Base-by-base conservation (phyloP, 2,329 filamentous ascomycete species). In the Geosmithia flava region DNA sequence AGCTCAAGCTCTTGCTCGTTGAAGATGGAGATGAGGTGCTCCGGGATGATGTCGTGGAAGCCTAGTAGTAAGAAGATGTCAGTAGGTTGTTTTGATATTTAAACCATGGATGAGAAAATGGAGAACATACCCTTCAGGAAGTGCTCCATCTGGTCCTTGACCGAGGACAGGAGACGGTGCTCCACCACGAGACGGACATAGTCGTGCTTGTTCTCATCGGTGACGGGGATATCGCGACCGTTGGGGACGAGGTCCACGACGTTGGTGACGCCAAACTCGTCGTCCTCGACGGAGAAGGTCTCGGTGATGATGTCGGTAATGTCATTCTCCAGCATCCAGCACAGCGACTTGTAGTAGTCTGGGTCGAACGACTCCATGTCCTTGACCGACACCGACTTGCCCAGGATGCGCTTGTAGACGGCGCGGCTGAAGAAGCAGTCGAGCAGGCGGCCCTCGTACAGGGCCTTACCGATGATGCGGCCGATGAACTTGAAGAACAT, bases 401-500 rank as follows among this genome's bases (percentile, higher is more conserved):
- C 87, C 27, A 98, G 79, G 54, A 98, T 96, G 55, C 88, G 85
- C 72, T 97, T 97, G 76, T 98, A 98, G 47, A 98, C 91, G 15
- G 94, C 94, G 61, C 93, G 83, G 68, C 91, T 97, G 72, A 98
- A 98, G 74, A 97, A 95, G 66, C 93, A 98, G 65, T 98, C 93
- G 29, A 98, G 81, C 37, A 98, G 82, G 49, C 93, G 86, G 44
- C 88, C 87, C 69, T 98, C 94, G 64, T 97, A 98, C 45, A 98
- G 75, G 39, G 93, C 93, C 68, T 98, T 98, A 58, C 93, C 94
- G 56, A 98, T 98, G 66, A 98, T 89, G 46, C 93, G 87, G 42
- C 93, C 93, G 59, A 98, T 96, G 68, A 98, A 98, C 64, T 97
- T 97, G 80, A 98, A 98, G 77, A 96, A 98, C 72, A 88, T 81